Conservation (phyloP, 257 asterid species). For the Primulina huaijiensis region DNA sequence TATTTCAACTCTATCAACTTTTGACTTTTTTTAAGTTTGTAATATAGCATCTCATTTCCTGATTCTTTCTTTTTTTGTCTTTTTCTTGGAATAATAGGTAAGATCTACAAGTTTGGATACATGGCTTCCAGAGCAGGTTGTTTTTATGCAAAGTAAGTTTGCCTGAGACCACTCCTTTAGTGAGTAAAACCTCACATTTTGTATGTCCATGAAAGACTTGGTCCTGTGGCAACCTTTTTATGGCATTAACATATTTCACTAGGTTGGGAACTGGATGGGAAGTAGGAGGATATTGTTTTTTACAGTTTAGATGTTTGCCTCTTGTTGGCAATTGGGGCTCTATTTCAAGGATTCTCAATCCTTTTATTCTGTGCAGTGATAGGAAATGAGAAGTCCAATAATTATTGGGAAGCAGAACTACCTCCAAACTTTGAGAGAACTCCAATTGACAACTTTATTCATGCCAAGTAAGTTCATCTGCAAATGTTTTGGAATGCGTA, state of each 20-base stretch:
- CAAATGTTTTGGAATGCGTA: neutral
- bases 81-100: constrained; percentile 44
- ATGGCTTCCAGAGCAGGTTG: constrained; percentile 93
- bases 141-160: constrained; percentile 76
- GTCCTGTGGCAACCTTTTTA: neutral
- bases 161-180: neutral
- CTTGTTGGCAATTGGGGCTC: neutral
- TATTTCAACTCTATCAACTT: neutral
- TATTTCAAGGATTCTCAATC: neutral
- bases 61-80: neutral
- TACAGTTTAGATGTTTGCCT: neutral
- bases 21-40: neutral
- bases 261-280: neutral
- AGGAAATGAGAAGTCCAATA: constrained; percentile 73
- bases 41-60: neutral
- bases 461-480: constrained; percentile 51
- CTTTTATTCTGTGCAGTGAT: constrained; percentile 40
- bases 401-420: constrained; percentile 78
- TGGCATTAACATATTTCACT: neutral
- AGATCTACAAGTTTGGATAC: constrained; percentile 92
- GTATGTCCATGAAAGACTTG: neutral
- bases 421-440: constrained; percentile 47
- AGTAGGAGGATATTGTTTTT: neutral
- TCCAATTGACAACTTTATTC: constrained; percentile 56
- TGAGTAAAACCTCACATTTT: neutral